These are phyloP conservation scores for Phoma sp. DNA, from an alignment of 2,329 filamentous ascomycete species.

Conservation along the genomic window DNA sequence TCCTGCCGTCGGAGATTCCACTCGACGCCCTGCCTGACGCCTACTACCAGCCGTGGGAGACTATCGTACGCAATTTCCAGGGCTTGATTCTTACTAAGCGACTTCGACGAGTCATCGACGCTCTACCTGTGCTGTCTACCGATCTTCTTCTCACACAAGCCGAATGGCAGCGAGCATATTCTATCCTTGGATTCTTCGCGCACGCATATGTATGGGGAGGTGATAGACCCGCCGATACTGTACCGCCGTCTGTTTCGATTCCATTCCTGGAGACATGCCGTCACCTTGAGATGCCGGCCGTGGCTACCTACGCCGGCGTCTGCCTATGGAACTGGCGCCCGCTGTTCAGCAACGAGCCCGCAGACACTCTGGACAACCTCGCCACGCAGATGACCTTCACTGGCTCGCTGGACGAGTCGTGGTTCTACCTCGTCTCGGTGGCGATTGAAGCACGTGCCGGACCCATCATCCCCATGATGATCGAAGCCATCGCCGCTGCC, in stretches of 20 bases:
- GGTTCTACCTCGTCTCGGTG: conserved; percentile 96
- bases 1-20: conserved; percentile 83
- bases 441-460: conserved; percentile 94
- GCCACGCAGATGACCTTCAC: conserved; percentile 90
- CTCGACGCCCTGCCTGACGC: conserved; percentile 81
- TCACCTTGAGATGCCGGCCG: conserved; percentile 84
- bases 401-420: conserved; percentile 93
- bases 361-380: conserved; percentile 86
- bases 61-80: conserved; percentile 84
- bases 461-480: conserved; percentile 86
- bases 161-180: conserved; percentile 91
- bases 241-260: conserved; percentile 83
- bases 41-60: conserved; percentile 97
- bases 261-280: conserved; percentile 80
- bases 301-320: conserved; percentile 91
- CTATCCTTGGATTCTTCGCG: conserved; percentile 77
- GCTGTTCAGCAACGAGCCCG: conserved; percentile 80
- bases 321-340: conserved; percentile 98
- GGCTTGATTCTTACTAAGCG: conserved; percentile 84
- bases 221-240: conserved; percentile 72
- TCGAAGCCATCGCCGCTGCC: conserved; percentile 83
- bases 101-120: conserved; percentile 79
- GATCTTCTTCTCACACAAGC: conserved; percentile 79
- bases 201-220: conserved; percentile 93
- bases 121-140: conserved; percentile 83